Evolutionary conservation across 192 early-diverging fungal genomes (phyloP).

Genomic region (Neocallimastix lanati): DNA sequence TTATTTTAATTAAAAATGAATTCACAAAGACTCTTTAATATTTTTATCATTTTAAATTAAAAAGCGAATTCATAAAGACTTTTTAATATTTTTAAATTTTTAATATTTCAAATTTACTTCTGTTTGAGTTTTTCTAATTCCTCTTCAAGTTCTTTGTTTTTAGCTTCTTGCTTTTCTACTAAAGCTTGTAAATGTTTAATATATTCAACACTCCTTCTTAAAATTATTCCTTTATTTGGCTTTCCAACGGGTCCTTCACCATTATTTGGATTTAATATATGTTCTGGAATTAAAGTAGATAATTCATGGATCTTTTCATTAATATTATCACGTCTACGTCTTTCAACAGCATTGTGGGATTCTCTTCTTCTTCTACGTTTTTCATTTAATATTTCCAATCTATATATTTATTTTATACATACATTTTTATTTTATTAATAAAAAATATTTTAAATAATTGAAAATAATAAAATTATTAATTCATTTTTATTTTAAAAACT

Average conservation of each 20-base stretch:
- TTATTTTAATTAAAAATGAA: too few species aligned
- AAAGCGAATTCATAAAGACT: neutral
- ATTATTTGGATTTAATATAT: constrained; percentile 27
- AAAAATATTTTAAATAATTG: too few species aligned
- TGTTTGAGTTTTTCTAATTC: constrained; percentile 16
- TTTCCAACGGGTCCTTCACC: constrained; percentile 43
- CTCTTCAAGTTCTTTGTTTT: constrained; percentile 51
- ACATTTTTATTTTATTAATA: too few species aligned
- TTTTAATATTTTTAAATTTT: neutral
- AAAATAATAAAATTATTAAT: too few species aligned
- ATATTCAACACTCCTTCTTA: constrained; percentile 84
- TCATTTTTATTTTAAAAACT: too few species aligned
- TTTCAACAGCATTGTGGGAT: constrained; percentile 95
- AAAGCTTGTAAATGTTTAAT: constrained; percentile 60
- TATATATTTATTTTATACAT: too few species aligned
- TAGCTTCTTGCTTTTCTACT: constrained; percentile 44
- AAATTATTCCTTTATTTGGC: constrained; percentile 89
- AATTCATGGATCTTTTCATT: constrained; percentile 96
- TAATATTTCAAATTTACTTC: neutral
- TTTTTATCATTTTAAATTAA: neutral
- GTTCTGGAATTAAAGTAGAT: constrained; percentile 61
- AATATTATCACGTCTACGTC: constrained; percentile 89
- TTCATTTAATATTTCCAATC: constrained; percentile 38
- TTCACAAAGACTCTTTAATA: too few species aligned
- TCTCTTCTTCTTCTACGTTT: constrained; percentile 82